Evolutionary conservation across 2,329 filamentous ascomycete genomes (phyloP).

Genomic region (Coniosporium tulheliwenetii): DNA sequence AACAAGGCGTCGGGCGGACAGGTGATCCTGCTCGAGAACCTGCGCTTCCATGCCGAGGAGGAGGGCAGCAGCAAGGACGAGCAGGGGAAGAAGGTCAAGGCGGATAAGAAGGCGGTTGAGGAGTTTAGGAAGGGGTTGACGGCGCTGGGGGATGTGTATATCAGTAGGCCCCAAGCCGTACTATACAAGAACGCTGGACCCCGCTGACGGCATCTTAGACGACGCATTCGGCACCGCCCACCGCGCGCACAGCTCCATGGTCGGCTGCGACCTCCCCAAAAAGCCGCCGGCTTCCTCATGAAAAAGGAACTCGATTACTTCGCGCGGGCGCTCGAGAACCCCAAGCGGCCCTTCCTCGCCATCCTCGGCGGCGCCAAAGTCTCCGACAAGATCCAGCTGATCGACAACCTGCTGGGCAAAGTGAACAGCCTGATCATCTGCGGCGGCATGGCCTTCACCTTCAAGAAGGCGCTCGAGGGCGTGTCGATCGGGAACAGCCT

Average conservation of each 20-base stretch:
- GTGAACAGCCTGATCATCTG: slow-evolving; percentile 94
- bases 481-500: slow-evolving; percentile 81
- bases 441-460: slow-evolving; percentile 98
- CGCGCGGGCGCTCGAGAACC: slow-evolving; percentile 84
- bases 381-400: slow-evolving; percentile 98
- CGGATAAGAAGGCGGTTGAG: slow-evolving; percentile 81
- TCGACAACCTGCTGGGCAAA: slow-evolving; percentile 97
- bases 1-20: slow-evolving; percentile 67
- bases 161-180: slow-evolving; percentile 50
- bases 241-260: slow-evolving; percentile 98
- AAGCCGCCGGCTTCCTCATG: slow-evolving; percentile 95
- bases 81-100: slow-evolving; percentile 95
- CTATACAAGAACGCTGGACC: no score
- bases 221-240: slow-evolving; percentile 98
- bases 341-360: slow-evolving; percentile 90
- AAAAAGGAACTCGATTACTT: slow-evolving; percentile 99
- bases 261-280: slow-evolving; percentile 87
- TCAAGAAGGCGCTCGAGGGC: slow-evolving; percentile 95
- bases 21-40: slow-evolving; percentile 87
- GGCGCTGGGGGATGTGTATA: slow-evolving; percentile 83
- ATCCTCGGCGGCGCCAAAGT: slow-evolving; percentile 98
- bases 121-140: slow-evolving; percentile 93
- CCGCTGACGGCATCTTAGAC: no score
- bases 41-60: slow-evolving; percentile 96
- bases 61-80: slow-evolving; percentile 91